Percentiles rank a stretch among this genome's conserved stretches.
These are phyloP conservation scores for Schizophyllum amplum DNA, from an alignment of 1,284 basidiomycete genomes.

Conservation along the genomic window DNA sequence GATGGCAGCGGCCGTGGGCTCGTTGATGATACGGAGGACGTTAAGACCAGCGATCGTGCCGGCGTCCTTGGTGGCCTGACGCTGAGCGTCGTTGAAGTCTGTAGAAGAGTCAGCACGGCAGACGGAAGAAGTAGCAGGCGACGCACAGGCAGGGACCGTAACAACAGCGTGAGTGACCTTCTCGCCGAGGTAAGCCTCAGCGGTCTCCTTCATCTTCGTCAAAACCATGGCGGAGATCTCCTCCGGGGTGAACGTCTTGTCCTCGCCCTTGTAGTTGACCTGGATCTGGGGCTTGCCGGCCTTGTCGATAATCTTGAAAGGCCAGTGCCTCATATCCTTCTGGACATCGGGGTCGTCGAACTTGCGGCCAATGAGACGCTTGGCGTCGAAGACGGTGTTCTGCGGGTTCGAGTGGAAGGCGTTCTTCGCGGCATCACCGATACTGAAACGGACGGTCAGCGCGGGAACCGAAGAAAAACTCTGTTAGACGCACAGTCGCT, in stretches of 20 bases:
- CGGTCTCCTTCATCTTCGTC: constrained; percentile 98
- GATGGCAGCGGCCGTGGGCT: constrained; percentile 96
- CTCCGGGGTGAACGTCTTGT: constrained; percentile 45
- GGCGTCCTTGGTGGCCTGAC: constrained; percentile 98
- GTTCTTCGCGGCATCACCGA: constrained; percentile 77
- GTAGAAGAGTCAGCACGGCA: constrained; percentile 1
- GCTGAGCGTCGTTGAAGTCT: constrained; percentile 99
- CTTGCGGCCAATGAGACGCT: constrained; percentile 92
- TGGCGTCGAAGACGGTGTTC: constrained; percentile 97
- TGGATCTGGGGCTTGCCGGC: constrained; percentile 81
- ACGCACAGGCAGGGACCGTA: constrained; percentile 88
- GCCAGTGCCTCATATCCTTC: constrained; percentile 85
- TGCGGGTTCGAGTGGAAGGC: constrained; percentile 78
- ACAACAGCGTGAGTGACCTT: constrained; percentile 98
- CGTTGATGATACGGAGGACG: constrained; percentile 98
- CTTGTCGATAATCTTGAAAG: constrained; percentile 77
- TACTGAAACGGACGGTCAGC: constrained; percentile 28
- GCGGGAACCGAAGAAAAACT: background rate
- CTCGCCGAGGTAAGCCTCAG: constrained; percentile 94
- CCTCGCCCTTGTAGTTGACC: constrained; percentile 82
- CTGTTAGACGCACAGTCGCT: constrained; percentile 63
- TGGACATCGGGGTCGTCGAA: constrained; percentile 73
- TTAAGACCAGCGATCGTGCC: constrained; percentile 94
- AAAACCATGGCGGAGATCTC: constrained; percentile 94
- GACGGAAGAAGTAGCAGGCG: background rate